Percentiles rank a stretch among this genome's conserved stretches.
Conservation (phyloP, 2,329 filamentous ascomycete genomes). For the Simplicillium aogashimaense region DNA sequence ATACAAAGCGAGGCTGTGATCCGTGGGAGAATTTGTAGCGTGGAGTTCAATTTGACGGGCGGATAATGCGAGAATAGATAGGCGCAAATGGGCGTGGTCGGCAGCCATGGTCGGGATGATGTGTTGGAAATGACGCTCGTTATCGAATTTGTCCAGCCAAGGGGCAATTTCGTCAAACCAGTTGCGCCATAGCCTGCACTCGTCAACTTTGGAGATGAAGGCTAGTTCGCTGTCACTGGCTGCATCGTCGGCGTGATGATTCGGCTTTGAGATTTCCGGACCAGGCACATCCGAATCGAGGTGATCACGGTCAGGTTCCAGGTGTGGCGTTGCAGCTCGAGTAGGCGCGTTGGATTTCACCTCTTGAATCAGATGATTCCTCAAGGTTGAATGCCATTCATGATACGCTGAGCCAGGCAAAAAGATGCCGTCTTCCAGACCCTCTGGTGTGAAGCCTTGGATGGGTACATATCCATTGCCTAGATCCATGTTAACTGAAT, state of each 20-base stretch:
- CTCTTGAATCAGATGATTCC: conserved; percentile 33
- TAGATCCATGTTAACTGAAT: conserved; percentile 1
- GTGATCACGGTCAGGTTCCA: neutral
- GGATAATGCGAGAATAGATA: conserved; percentile 39
- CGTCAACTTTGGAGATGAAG: conserved; percentile 10
- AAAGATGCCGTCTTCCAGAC: conserved; percentile 31
- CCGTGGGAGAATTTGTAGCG: conserved; percentile 20
- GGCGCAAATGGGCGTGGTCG: conserved; percentile 31
- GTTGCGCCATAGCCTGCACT: conserved; percentile 27
- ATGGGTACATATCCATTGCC: conserved; percentile 1
- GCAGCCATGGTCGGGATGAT: conserved; percentile 36
- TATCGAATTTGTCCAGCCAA: conserved; percentile 44
- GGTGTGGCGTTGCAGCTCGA: conserved; percentile 5
- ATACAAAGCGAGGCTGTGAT: conserved; percentile 34
- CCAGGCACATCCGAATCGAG: neutral
- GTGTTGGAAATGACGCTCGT: conserved; percentile 34
- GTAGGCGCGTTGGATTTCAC: conserved; percentile 28
- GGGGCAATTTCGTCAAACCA: conserved; percentile 30
- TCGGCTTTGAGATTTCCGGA: conserved; percentile 1
- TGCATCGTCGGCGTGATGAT: neutral
- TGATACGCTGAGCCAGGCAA: conserved; percentile 35
- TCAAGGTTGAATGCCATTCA: conserved; percentile 32
- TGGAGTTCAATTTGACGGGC: conserved; percentile 40
- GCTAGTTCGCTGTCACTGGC: too few species aligned
- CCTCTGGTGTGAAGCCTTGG: conserved; percentile 21